phyloP scores from a whole-genome alignment of 371 early-diverging fungal species.

The Mucor mucedo region DNA sequence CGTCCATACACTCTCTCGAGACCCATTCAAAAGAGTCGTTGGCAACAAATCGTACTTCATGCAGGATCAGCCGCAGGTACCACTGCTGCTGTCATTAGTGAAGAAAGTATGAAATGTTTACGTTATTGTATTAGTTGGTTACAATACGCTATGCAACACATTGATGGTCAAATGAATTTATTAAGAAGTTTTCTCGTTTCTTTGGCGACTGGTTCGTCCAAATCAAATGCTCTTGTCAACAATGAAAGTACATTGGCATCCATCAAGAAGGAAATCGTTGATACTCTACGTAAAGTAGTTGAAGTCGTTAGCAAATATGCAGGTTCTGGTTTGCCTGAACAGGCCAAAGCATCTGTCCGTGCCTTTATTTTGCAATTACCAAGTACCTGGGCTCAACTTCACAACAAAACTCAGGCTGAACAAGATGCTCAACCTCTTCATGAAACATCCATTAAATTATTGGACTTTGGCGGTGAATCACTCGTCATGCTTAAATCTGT shows the following conservation, averaged over 20 bases:
- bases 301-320: conserved; percentile 87
- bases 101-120: conserved; percentile 76
- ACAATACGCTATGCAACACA: conserved; percentile 78
- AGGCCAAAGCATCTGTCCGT: conserved; percentile 80
- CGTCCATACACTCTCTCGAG: conserved; percentile 26
- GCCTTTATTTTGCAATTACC: conserved; percentile 85
- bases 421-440: conserved; percentile 29
- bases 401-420: conserved; percentile 36
- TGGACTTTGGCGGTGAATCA: conserved; percentile 83
- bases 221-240: conserved; percentile 7
- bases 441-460: conserved; percentile 49
- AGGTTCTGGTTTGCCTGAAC: conserved; percentile 77
- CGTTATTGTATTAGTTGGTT: conserved; percentile 83
- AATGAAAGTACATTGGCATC: conserved; percentile 32
- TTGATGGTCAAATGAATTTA: conserved; percentile 75
- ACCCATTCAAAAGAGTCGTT: conserved; percentile 39
- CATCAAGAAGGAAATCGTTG: conserved; percentile 79
- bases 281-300: conserved; percentile 84
- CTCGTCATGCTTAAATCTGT: conserved; percentile 83
- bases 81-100: conserved; percentile 72
- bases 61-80: conserved; percentile 69
- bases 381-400: conserved; percentile 66
- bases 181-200: conserved; percentile 68
- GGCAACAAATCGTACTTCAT: conserved; percentile 71
- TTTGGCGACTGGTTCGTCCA: conserved; percentile 42